A percentile compares a stretch with the other conserved stretches of the same genome.
Conservation (phyloP, 75 land plant species). For the Adiantum capillusveneris region DNA sequence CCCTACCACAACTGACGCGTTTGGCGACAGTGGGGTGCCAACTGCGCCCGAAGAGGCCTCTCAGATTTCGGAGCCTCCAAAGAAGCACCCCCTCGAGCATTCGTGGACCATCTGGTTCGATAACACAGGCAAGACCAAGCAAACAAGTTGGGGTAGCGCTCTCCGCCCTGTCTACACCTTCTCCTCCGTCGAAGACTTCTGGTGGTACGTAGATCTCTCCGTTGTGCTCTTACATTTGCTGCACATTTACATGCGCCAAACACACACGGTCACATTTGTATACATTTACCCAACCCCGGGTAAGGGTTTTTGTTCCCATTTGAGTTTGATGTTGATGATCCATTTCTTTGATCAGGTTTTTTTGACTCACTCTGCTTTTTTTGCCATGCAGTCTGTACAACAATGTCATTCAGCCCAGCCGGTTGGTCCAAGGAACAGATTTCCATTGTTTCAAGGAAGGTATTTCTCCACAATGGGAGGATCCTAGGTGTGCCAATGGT, state of each 20-base stretch:
- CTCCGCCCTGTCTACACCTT: slow-evolving; percentile 36
- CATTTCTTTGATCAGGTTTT: too few relatives aligned
- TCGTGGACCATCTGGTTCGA: slow-evolving; percentile 69
- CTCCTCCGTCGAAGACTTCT: slow-evolving; percentile 42
- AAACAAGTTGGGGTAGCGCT: slow-evolving; percentile 42
- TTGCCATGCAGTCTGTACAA: slow-evolving; percentile 56
- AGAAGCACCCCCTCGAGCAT: slow-evolving; percentile 52
- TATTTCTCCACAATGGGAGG: slow-evolving; percentile 95
- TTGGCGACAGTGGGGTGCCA: too few relatives aligned
- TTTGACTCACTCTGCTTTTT: too few relatives aligned
- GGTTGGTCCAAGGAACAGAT: slow-evolving; percentile 59
- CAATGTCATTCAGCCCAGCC: slow-evolving; percentile 69
- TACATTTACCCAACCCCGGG: too few relatives aligned
- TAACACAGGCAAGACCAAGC: slow-evolving; percentile 44
- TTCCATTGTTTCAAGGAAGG: slow-evolving; percentile 77
- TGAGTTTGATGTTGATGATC: too few relatives aligned
- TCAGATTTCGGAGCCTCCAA: background rate
- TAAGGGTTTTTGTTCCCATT: too few relatives aligned
- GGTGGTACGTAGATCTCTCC: slow-evolving; percentile 23
- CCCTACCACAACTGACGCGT: too few relatives aligned
- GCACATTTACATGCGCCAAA: too few relatives aligned
- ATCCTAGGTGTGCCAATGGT: slow-evolving; percentile 81
- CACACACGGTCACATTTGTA: too few relatives aligned
- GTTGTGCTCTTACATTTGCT: too few relatives aligned
- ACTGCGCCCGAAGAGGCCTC: too few relatives aligned